Conservation (phyloP, 306 rosid genomes). For the Vigna nakashimae region DNA sequence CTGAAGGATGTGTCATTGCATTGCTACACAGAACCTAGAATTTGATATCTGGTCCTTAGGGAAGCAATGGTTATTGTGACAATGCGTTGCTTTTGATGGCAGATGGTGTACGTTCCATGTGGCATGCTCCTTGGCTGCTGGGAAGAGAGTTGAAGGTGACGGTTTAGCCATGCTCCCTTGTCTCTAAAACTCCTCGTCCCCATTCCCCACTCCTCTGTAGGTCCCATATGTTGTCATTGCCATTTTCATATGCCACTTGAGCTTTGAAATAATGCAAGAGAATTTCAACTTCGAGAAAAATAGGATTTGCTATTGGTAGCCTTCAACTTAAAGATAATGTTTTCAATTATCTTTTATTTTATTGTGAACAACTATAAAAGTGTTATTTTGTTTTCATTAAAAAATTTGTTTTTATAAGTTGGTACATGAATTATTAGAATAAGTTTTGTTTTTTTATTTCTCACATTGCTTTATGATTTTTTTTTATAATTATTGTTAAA, state of each 20-base stretch:
- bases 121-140: slow-evolving; percentile 57
- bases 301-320: background rate
- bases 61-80: slow-evolving; percentile 42
- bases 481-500: background rate
- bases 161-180: slow-evolving; percentile 75
- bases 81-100: slow-evolving; percentile 28
- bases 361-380: background rate
- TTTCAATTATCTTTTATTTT: background rate
- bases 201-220: slow-evolving; percentile 53
- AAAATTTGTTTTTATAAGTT: background rate
- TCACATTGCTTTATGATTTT: background rate
- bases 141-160: slow-evolving; percentile 49
- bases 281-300: slow-evolving; percentile 5
- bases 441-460: background rate
- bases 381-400: background rate
- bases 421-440: background rate
- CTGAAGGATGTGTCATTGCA: slow-evolving; percentile 13
- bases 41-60: slow-evolving; percentile 31
- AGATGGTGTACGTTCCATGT: slow-evolving; percentile 59
- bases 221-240: slow-evolving; percentile 47
- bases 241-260: background rate
- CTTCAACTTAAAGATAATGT: background rate
- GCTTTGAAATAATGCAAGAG: background rate
- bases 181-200: slow-evolving; percentile 52
- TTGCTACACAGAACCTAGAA: slow-evolving; percentile 34